phyloP scores from a whole-genome alignment of 768 basidiomycete genomes.

The Leccinum subtestaceum region DNA sequence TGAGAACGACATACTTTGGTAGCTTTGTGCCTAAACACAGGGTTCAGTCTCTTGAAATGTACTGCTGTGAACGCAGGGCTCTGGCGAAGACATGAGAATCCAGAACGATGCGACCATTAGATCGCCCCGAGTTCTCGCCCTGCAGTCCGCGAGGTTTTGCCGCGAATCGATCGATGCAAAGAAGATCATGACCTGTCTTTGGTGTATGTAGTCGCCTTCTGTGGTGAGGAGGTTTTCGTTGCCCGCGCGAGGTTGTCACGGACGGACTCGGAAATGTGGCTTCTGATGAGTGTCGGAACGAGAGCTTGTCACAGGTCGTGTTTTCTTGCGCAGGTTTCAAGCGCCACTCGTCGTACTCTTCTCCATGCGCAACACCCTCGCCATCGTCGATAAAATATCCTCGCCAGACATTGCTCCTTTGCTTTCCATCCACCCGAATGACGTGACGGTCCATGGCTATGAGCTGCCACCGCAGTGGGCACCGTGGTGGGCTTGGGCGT shows the following conservation, averaged over 20 bases:
- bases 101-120: background rate
- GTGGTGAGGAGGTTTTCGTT: conserved; percentile 48
- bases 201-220: conserved; percentile 41
- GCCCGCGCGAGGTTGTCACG: conserved; percentile 49
- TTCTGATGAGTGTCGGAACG: conserved; percentile 34
- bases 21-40: conserved; percentile 56
- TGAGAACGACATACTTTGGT: conserved; percentile 38
- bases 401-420: conserved; percentile 31
- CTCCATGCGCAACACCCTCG: conserved; percentile 1
- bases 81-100: conserved; percentile 23
- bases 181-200: conserved; percentile 23
- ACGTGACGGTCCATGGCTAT: conserved; percentile 28
- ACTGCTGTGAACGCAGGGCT: conserved; percentile 50
- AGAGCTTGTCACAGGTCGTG: too few relatives aligned
- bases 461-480: conserved; percentile 25
- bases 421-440: conserved; percentile 50
- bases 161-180: background rate
- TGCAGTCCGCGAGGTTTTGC: conserved; percentile 22
- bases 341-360: background rate
- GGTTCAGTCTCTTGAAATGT: conserved; percentile 45
- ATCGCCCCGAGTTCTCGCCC: conserved; percentile 35
- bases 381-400: conserved; percentile 19
- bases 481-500: conserved; percentile 40
- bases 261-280: conserved; percentile 45
- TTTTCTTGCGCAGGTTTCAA: too few relatives aligned